These are phyloP conservation scores for Pseudogymnoascus sp. DNA, from an alignment of 2,329 filamentous ascomycete species.

Conservation along the genomic window DNA sequence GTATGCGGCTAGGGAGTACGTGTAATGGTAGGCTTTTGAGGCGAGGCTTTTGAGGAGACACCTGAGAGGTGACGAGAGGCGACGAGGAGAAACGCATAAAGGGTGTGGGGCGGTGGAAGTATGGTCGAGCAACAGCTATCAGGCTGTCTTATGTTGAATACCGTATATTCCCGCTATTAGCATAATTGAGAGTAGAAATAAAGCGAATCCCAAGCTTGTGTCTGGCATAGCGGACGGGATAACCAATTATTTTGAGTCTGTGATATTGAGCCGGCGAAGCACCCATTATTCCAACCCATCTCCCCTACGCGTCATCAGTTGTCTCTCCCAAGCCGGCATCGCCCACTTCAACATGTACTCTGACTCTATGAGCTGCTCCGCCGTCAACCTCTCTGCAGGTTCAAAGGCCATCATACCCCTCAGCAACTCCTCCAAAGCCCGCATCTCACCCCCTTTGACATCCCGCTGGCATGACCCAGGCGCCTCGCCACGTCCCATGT, in stretches of 20 bases:
- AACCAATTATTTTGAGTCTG: neutral
- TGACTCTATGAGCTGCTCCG: neutral
- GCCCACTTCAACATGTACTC: constrained; percentile 8
- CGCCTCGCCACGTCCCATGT: neutral
- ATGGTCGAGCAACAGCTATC: neutral
- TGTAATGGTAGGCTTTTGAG: neutral
- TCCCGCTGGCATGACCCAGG: neutral
- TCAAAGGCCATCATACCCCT: constrained; percentile 11
- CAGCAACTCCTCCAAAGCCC: constrained; percentile 7
- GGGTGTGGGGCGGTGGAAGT: neutral
- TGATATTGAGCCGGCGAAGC: neutral
- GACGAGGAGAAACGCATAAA: neutral
- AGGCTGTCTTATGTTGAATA: neutral
- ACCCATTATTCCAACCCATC: neutral
- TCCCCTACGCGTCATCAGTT: neutral
- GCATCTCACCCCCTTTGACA: constrained; percentile 6
- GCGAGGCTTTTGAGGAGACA: neutral
- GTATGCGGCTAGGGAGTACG: neutral
- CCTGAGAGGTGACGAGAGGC: neutral
- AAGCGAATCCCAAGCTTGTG: neutral
- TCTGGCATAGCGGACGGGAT: neutral
- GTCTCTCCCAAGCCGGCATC: constrained; percentile 5
- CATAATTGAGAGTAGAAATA: neutral
- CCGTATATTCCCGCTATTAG: neutral
- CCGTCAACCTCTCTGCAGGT: neutral